These are phyloP conservation scores for Colletotrichum liaoningense DNA, from an alignment of 2,329 filamentous ascomycete species.

Conservation along the genomic window DNA sequence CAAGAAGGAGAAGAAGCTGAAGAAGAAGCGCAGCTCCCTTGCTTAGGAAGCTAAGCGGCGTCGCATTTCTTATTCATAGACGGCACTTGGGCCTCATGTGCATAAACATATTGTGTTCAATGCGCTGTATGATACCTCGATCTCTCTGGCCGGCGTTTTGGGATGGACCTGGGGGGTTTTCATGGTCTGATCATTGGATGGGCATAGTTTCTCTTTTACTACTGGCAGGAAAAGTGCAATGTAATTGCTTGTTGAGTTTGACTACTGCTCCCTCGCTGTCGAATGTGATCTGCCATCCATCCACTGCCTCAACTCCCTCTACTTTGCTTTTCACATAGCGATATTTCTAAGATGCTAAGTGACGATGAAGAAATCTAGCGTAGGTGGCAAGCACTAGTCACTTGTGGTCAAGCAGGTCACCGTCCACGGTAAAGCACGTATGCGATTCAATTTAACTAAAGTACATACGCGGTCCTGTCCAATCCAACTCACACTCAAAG, in stretches of 20 bases:
- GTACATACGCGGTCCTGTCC: no score
- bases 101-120: conserved; percentile 37
- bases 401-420: background rate
- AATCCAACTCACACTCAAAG: background rate
- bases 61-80: conserved; percentile 35
- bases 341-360: background rate
- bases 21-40: conserved; percentile 53
- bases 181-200: conserved; percentile 37
- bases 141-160: conserved; percentile 37
- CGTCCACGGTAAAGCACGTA: background rate
- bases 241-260: conserved; percentile 29
- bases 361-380: background rate
- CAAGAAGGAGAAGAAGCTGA: conserved; percentile 70
- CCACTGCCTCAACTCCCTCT: background rate
- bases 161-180: conserved; percentile 34
- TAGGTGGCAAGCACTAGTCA: background rate
- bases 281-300: background rate
- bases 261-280: background rate
- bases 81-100: conserved; percentile 37
- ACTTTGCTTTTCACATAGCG: background rate
- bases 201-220: conserved; percentile 37
- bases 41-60: conserved; percentile 35
- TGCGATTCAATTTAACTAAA: background rate
- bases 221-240: conserved; percentile 36
- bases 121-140: conserved; percentile 40